These are phyloP conservation scores for Drechslera avenae DNA, from an alignment of 2,329 filamentous ascomycete species.

Conservation along the genomic window DNA sequence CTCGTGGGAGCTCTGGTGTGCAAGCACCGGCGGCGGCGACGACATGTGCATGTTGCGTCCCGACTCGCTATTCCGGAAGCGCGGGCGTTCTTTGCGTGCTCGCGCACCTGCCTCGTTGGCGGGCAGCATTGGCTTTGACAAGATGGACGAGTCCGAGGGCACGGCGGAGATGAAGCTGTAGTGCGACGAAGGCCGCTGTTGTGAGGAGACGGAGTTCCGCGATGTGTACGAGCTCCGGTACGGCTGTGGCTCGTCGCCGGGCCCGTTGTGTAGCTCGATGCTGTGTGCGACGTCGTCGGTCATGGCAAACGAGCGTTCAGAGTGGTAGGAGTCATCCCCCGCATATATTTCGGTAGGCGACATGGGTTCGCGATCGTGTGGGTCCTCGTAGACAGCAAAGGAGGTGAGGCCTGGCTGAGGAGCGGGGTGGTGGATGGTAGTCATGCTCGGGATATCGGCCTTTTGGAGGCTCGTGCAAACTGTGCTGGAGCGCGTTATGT, in stretches of 20 bases:
- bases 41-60: slow-evolving; percentile 75
- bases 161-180: slow-evolving; percentile 46
- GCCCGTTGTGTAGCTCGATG: slow-evolving; percentile 37
- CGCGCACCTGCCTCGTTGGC: slow-evolving; percentile 40
- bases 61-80: slow-evolving; percentile 72
- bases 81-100: slow-evolving; percentile 64
- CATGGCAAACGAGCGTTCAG: slow-evolving; percentile 34
- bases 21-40: slow-evolving; percentile 55
- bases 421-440: slow-evolving; percentile 39
- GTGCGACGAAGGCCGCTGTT: slow-evolving; percentile 36
- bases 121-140: slow-evolving; percentile 38
- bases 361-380: slow-evolving; percentile 35
- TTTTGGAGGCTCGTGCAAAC: slow-evolving; percentile 23
- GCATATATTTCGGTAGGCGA: slow-evolving; percentile 42
- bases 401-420: slow-evolving; percentile 36
- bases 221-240: slow-evolving; percentile 44
- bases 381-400: slow-evolving; percentile 44
- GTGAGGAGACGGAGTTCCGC: slow-evolving; percentile 21
- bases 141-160: slow-evolving; percentile 46
- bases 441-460: slow-evolving; percentile 25
- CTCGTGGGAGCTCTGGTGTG: slow-evolving; percentile 38
- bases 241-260: slow-evolving; percentile 31
- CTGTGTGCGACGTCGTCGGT: slow-evolving; percentile 38
- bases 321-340: slow-evolving; percentile 41
- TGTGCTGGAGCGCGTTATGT: slow-evolving; percentile 6